Conservation (phyloP, 2,329 filamentous ascomycete genomes). For the Dactylellina cionopaga region DNA sequence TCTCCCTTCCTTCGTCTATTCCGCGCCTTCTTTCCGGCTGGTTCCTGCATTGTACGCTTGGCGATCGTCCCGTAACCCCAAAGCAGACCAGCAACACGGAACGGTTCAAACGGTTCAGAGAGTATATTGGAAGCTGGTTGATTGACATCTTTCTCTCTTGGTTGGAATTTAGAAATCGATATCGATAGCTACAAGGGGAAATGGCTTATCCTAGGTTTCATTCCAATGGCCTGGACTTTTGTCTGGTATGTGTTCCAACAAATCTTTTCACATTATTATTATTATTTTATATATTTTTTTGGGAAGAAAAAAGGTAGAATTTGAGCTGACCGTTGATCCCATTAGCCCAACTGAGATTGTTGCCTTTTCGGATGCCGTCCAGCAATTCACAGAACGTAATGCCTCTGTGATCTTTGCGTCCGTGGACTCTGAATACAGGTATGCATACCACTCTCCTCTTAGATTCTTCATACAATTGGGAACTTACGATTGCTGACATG, state of each 20-base stretch:
- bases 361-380: slow-evolving; percentile 71
- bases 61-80: slow-evolving; percentile 21
- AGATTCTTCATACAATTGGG: too few species aligned
- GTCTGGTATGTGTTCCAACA: slow-evolving; percentile 63
- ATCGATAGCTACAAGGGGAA: slow-evolving; percentile 62
- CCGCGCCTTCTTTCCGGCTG: slow-evolving; percentile 7
- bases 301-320: neutral
- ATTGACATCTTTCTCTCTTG: neutral
- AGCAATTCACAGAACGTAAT: slow-evolving; percentile 70
- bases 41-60: slow-evolving; percentile 50
- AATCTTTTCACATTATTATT: neutral
- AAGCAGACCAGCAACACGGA: slow-evolving; percentile 34
- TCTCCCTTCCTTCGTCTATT: slow-evolving; percentile 11
- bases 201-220: slow-evolving; percentile 74
- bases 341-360: slow-evolving; percentile 65
- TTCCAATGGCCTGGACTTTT: slow-evolving; percentile 75
- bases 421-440: slow-evolving; percentile 70
- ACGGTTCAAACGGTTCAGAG: neutral
- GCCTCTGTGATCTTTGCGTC: slow-evolving; percentile 70
- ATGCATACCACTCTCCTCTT: too few species aligned
- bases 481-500: too few species aligned
- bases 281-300: too few species aligned
- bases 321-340: slow-evolving; percentile 59
- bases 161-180: slow-evolving; percentile 55
- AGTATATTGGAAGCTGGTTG: slow-evolving; percentile 1